Evolutionary conservation across 768 basidiomycete species (phyloP).

Genomic region (Flagelloscypha sp.): DNA sequence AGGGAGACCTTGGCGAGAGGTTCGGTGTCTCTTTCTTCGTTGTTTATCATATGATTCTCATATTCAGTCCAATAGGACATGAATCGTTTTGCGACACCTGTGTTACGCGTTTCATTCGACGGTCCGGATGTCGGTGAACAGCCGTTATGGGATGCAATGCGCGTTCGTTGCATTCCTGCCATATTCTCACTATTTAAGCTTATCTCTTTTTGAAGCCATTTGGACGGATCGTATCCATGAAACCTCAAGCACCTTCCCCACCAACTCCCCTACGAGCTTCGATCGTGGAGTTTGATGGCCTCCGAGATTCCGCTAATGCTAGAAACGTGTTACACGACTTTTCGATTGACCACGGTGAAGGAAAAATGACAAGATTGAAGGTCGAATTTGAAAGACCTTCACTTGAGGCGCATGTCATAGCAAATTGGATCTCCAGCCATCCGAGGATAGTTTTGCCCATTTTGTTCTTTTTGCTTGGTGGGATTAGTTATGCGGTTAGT

Average conservation of each 20-base stretch:
- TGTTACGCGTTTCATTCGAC: conserved; percentile 75
- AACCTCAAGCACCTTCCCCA: conserved; percentile 49
- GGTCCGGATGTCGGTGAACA: conserved; percentile 85
- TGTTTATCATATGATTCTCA: conserved; percentile 1
- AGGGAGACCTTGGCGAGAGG: conserved; percentile 79
- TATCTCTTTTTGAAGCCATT: conserved; percentile 48
- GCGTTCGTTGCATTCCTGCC: conserved; percentile 39
- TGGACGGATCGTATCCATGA: conserved; percentile 68
- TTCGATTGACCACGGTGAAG: conserved; percentile 12
- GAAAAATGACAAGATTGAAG: conserved; percentile 9
- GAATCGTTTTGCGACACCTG: conserved; percentile 66
- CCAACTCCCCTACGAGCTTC: conserved; percentile 61
- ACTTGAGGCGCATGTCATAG: conserved; percentile 53
- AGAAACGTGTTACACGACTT: conserved; percentile 67
- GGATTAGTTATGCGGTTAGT: conserved; percentile 78
- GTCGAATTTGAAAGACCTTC: conserved; percentile 10
- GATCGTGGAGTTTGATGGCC: conserved; percentile 49
- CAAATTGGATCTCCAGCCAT: conserved; percentile 80
- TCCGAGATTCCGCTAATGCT: conserved; percentile 70
- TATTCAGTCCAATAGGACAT: conserved; percentile 53
- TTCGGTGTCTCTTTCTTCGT: conserved; percentile 18
- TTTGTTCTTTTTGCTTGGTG: conserved; percentile 81
- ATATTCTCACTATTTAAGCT: conserved; percentile 1
- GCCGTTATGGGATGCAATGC: conserved; percentile 63
- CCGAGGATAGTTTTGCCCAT: conserved; percentile 79